These are phyloP conservation scores for Coemansia guatemalensis DNA, from an alignment of 192 early-diverging fungal genomes.

Conservation along the genomic window DNA sequence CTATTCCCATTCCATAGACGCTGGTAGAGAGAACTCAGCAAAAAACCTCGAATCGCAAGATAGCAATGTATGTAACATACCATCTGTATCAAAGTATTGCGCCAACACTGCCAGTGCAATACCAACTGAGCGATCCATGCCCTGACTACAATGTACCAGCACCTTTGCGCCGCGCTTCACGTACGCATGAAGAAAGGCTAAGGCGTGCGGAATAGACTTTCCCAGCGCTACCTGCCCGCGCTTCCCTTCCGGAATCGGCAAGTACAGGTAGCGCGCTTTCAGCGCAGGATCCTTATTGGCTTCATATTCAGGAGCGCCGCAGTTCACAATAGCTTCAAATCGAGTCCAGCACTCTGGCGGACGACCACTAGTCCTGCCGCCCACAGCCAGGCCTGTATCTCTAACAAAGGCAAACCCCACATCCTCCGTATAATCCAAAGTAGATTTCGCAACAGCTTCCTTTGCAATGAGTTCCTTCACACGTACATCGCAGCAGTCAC, in stretches of 20 bases:
- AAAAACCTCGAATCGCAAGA: too few relatives aligned
- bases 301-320: constrained; percentile 60
- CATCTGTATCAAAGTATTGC: constrained; percentile 53
- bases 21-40: neutral
- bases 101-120: constrained; percentile 70
- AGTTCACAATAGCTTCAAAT: constrained; percentile 86
- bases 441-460: neutral
- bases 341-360: constrained; percentile 60
- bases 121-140: constrained; percentile 78
- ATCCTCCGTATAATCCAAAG: neutral
- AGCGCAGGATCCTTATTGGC: constrained; percentile 20
- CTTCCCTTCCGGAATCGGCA: constrained; percentile 88
- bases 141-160: constrained; percentile 80
- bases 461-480: neutral
- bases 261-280: constrained; percentile 57
- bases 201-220: constrained; percentile 56
- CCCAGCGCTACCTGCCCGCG: constrained; percentile 71
- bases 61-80: neutral
- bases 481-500: constrained; percentile 31
- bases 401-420: constrained; percentile 53
- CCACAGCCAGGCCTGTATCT: constrained; percentile 64
- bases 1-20: neutral
- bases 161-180: constrained; percentile 43
- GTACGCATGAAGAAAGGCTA: constrained; percentile 55
- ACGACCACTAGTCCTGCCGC: constrained; percentile 50